Percentiles rank a stretch among this genome's conserved stretches.
Evolutionary conservation across 2,329 filamentous ascomycete species (phyloP).

Genomic region (Pyricularia grisea): DNA sequence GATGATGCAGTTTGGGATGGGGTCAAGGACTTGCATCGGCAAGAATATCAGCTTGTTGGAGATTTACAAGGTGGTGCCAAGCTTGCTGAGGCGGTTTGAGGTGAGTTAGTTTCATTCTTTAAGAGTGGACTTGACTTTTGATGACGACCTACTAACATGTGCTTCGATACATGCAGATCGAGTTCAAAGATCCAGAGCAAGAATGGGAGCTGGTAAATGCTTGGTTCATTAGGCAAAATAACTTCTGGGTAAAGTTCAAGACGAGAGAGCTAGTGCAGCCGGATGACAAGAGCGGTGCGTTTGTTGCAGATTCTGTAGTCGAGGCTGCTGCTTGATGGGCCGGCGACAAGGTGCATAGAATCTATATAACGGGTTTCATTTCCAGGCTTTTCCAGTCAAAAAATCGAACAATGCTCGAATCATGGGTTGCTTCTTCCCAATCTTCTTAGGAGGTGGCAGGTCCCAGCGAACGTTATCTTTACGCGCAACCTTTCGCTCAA

Average conservation of each 20-base stretch:
- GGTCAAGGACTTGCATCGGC: slow-evolving; percentile 60
- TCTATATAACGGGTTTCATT: background rate
- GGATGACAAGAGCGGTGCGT: background rate
- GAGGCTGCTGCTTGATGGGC: background rate
- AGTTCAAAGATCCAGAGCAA: slow-evolving; percentile 40
- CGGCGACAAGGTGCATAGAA: background rate
- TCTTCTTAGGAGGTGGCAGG: background rate
- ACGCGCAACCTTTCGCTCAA: too few relatives aligned
- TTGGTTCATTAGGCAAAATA: slow-evolving; percentile 53
- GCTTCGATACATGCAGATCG: slow-evolving; percentile 29
- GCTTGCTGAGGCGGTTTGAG: slow-evolving; percentile 55
- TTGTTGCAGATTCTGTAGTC: background rate
- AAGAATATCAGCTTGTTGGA: slow-evolving; percentile 56
- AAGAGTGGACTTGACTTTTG: background rate
- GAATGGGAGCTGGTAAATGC: slow-evolving; percentile 52
- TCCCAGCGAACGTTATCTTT: too few relatives aligned
- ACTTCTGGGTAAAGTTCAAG: slow-evolving; percentile 39
- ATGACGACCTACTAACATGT: background rate
- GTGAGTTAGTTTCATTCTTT: slow-evolving; percentile 20
- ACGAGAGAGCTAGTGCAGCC: slow-evolving; percentile 28
- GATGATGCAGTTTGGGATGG: slow-evolving; percentile 69
- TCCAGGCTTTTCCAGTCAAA: background rate
- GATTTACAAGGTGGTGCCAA: slow-evolving; percentile 55
- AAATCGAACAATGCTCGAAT: background rate
- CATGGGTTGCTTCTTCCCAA: background rate